Evolutionary conservation across 2,329 filamentous ascomycete species (phyloP).

Genomic region (Talaromyces sp.): DNA sequence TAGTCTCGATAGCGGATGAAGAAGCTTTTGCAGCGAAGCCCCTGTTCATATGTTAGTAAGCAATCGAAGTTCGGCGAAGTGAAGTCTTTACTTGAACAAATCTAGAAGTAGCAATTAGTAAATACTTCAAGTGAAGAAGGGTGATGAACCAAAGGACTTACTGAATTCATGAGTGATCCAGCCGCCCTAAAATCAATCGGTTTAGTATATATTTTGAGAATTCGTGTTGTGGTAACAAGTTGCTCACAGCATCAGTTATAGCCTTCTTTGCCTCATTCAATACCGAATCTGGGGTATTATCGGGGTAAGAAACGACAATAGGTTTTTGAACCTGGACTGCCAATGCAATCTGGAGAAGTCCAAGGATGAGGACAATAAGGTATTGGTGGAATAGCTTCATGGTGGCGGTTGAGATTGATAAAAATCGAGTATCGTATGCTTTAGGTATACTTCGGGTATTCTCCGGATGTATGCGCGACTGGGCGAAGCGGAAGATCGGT

Average conservation of each 20-base stretch:
- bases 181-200: conserved; percentile 52
- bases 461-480: not conserved
- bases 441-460: not conserved
- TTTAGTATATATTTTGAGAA: conserved; percentile 18
- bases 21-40: conserved; percentile 75
- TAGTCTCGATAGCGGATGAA: conserved; percentile 62
- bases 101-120: conserved; percentile 25
- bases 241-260: conserved; percentile 60
- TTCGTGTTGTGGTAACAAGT: not conserved
- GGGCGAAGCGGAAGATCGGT: not conserved
- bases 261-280: conserved; percentile 68
- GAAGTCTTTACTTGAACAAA: conserved; percentile 39
- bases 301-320: conserved; percentile 74
- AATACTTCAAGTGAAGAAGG: not conserved
- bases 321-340: conserved; percentile 61
- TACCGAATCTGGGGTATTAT: conserved; percentile 64
- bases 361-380: conserved; percentile 57
- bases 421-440: not conserved
- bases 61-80: not conserved
- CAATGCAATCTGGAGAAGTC: conserved; percentile 53
- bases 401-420: conserved; percentile 22
- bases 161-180: conserved; percentile 78
- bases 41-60: conserved; percentile 44
- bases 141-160: conserved; percentile 43
- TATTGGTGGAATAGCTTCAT: conserved; percentile 64